A percentile compares a stretch with the other conserved stretches of the same genome.
Evolutionary conservation across 768 basidiomycete species (phyloP).

Genomic region (Wakefieldia striispora): DNA sequence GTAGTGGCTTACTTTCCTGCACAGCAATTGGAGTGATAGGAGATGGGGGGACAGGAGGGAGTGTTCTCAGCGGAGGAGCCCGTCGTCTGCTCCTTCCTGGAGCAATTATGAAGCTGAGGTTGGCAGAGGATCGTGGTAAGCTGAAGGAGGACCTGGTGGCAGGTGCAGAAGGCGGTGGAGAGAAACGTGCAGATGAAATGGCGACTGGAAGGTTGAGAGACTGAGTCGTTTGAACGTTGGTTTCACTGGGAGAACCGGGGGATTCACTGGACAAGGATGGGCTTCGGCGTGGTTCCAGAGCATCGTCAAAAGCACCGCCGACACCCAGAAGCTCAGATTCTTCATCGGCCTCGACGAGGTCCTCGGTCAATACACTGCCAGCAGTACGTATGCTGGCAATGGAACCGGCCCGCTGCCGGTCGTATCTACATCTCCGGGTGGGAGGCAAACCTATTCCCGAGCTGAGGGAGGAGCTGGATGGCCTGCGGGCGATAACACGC

Average conservation of each 20-base stretch:
- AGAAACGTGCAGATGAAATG: constrained; percentile 6
- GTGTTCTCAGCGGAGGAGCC: constrained; percentile 56
- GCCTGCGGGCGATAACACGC: constrained; percentile 71
- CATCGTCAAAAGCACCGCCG: constrained; percentile 58
- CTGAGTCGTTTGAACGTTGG: constrained; percentile 19
- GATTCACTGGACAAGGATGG: constrained; percentile 35
- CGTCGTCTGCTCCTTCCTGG: constrained; percentile 57
- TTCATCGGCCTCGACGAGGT: constrained; percentile 81
- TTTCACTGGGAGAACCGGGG: constrained; percentile 35
- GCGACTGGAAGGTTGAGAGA: constrained; percentile 20
- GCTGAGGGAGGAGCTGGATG: constrained; percentile 61
- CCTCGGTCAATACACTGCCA: constrained; percentile 72
- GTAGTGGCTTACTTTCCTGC: constrained; percentile 27
- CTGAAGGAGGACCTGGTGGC: constrained; percentile 58
- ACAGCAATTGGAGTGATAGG: constrained; percentile 55
- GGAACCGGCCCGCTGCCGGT: constrained; percentile 71
- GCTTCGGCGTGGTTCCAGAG: constrained; percentile 34
- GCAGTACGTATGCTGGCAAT: constrained; percentile 67
- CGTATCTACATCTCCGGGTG: constrained; percentile 64
- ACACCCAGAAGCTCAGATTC: constrained; percentile 69
- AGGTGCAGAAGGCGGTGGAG: constrained; percentile 51
- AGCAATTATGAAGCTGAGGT: constrained; percentile 48
- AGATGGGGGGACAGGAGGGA: constrained; percentile 74
- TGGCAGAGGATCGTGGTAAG: constrained; percentile 42
- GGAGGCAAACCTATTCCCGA: constrained; percentile 67